Base-by-base conservation (phyloP, 2,329 filamentous ascomycete genomes). In the Periconia sp. region DNA sequence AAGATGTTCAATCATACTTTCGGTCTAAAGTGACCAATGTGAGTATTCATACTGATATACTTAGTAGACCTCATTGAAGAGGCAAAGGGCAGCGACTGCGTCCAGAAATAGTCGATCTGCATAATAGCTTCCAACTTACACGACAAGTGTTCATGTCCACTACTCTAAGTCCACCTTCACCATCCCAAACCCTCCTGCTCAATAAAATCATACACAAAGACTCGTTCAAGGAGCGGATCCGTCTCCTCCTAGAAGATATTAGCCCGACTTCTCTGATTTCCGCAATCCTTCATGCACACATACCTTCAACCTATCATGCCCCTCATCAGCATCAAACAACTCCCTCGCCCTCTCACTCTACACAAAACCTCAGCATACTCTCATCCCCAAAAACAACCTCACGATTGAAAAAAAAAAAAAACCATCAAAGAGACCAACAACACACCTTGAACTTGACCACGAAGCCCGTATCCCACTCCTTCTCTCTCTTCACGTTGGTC, bases 121-220 rank as follows among this genome's bases (percentile, higher is more conserved):
- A n/a, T n/a, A n/a, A n/a, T n/a, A n/a, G n/a, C n/a, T n/a, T n/a
- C n/a, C n/a, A n/a, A n/a, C n/a, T n/a, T n/a, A n/a, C n/a, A n/a
- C n/a, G n/a, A n/a, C n/a, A n/a, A n/a, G n/a, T n/a, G n/a, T n/a
- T n/a, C n/a, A n/a, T n/a, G n/a, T n/a, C n/a, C n/a, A n/a, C n/a
- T n/a, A n/a, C n/a, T n/a, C n/a, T n/a, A n/a, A n/a, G n/a, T n/a
- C n/a, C n/a, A n/a, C n/a, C 11, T 17, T 52, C 36, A 61, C 60
- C 60, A 62, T 1, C 60, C 60, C 19, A 63, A 21, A 22, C 57
- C 57, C 11, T 49, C 50, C 38, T 64, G 42, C 13, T 54, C 55
- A 2, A 56, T 41, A 41, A 62, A 62, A 25, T 64, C 60, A 46
- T 62, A 61, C 23, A 64, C 60, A 45, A 62, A 61, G 0, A 64